Base-by-base conservation (phyloP, 2,329 filamentous ascomycete genomes). In the Trichothecium sympodiale region DNA sequence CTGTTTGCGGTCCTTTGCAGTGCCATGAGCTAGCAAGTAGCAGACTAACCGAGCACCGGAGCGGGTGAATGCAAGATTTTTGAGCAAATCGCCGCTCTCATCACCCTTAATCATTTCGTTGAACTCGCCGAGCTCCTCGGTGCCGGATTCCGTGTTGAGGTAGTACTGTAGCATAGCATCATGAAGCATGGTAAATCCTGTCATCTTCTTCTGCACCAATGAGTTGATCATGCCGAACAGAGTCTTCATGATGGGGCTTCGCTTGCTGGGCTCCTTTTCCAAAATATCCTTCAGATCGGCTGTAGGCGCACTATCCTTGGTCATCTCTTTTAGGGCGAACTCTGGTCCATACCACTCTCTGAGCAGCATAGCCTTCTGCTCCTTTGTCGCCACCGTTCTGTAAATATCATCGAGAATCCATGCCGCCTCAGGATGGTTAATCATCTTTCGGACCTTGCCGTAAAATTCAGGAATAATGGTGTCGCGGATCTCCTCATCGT, bases 351-450 rank as follows among this genome's bases (percentile, higher is more conserved):
- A 98, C 87, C 91, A 98, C 59, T 98, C 91, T 36, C 88, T 74
- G 40, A 98, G 69, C 41, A 98, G 69, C 33, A 75, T 74, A 25
- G 82, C 80, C 62, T 89, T 94, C 55, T 98, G 91, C 47, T 84
- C 72, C 51, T 80, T 78, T 16, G 83, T 91, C 8, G 89, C 88
- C 38, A 89, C 80, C 33, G 81, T 82, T 41, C 91, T 78, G 65
- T 96, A 98, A 46, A 95, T 83, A 57, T 98, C 91, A 57, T 98
- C 93, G 29, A 98, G 67, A 47, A 98, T 96, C 88, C 91, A 98
- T 29, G 86, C 88, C 23, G 85, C 91, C 60, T 98, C 93, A 2
- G 89, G 77, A 60, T 98, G 91, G 57, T 94, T 91, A 57, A 96
- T 95, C 52, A 96, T 67, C 52, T 87, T 84, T 54, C 85, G 83